Evolutionary conservation across 495 filamentous ascomycete genomes (phyloP), one percentile per base, ranked within the genome.

Genomic region (Parathielavia appendiculata): DNA sequence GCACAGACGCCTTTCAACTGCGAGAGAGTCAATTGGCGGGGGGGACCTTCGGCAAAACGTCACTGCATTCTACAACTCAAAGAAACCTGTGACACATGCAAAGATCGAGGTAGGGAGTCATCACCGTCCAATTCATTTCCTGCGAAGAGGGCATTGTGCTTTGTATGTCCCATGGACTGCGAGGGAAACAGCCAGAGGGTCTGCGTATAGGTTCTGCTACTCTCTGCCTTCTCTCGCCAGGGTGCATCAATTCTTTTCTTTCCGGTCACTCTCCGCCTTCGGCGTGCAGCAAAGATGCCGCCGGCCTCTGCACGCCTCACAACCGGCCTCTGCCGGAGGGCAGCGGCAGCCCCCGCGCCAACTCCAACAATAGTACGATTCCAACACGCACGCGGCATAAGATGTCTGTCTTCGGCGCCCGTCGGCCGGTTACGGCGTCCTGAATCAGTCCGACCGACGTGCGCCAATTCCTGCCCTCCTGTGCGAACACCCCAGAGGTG

Each of bases 1-100:
- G 60, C 62, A 63, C 65, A 51, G 56, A 41, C 58, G 54, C 26
- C 48, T 58, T 62, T 67, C 64, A 66, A 70, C 69, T 70, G 60
- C 51, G 51, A 62, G 51, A 48, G 39, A 35, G 30, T 57, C 51
- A 17, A 70, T 67, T 70, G 68, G 68, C 30, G 40, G 40, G 40
- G 26, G 41, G 41, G 17, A 41, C 9, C 9, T 19, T 54, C 48
- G 43, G 44, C 46, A 22, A 54, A 63, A 70, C 68, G 68, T 70
- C 66, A n/a, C n/a, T n/a, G n/a, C n/a, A 70, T 68, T 56, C 4
- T n/a, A 7, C 23, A 17, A 39, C 14, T 19, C 17, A 55, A 39
- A 50, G 51, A 54, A 17, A 46, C 26, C 26, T 30, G 26, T 30
- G 14, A 17, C 35, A 5, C 36, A 51, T 13, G 16, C 48, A 8